Evolutionary conservation across 2,329 filamentous ascomycete species (phyloP), one percentile per base, ranked within the genome.

Genomic region (Hymenotorrendiella dingleyae): DNA sequence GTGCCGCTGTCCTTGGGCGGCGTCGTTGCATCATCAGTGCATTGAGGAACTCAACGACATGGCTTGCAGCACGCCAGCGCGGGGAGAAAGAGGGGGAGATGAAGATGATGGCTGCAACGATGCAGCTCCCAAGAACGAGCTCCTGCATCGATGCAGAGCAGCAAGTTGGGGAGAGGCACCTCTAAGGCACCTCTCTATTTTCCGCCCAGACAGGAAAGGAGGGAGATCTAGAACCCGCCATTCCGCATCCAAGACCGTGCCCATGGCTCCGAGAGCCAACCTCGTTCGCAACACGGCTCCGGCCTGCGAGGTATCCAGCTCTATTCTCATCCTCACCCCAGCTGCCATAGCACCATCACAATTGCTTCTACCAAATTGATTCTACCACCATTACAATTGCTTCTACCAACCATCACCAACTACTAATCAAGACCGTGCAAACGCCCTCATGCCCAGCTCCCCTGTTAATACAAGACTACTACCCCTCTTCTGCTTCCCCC

Each of bases 11-110:
- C 11, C 20, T 26, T 36, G 30, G 7, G 14, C 12, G n/a, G 30
- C 17, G 17, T 22, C 12, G 17, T 12, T 42, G 40, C 40, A 42
- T 36, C 32, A 35, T 29, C 40, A 27, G 32, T 11, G 23, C 32
- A 35, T 26, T 35, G 39, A 41, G 17, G 11, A 11, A 24, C 11
- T 35, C 23, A 22, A 17, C 22, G 30, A 36, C 40, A 35, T 42
- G 30, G 40, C 30, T 42, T 36, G 32, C 40, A 42, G 22, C 23
- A 16, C 8, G 38, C 14, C 10, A 24, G 24, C 16, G 21, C 12
- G 28, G 38, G 34, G 38, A 33, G 16, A 23, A 35, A 22, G 11
- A 32, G 12, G 17, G 23, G 37, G 32, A 24, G 7, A 12, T 28
- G 40, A 16, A 23, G 27, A 23, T 32, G 22, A 38, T 17, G 19